phyloP scores from a whole-genome alignment of 2,329 filamentous ascomycete species.

The Chaetothyriales sp. region DNA sequence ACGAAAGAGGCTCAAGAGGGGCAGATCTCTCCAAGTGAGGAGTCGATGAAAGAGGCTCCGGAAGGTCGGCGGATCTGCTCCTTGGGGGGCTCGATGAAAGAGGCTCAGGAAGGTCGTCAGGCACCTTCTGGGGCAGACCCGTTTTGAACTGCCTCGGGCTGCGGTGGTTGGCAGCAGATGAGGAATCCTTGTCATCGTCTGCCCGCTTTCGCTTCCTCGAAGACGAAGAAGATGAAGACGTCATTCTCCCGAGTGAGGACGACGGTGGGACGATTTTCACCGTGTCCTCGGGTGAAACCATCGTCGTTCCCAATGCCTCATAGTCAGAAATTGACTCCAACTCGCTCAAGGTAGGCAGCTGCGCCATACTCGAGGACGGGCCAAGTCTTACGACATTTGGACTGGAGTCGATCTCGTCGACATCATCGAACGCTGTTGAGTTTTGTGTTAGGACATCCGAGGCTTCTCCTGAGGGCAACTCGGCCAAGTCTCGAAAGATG shows the following conservation, averaged over 20 bases:
- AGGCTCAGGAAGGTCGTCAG: slow-evolving; percentile 6
- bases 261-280: slow-evolving; percentile 5
- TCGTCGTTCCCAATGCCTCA: slow-evolving; percentile 26
- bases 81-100: not conserved
- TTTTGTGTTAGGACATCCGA: not conserved
- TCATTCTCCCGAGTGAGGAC: slow-evolving; percentile 26
- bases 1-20: slow-evolving; percentile 20
- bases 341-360: not conserved
- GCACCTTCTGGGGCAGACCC: not conserved
- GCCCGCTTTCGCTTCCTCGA: slow-evolving; percentile 16
- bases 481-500: slow-evolving; percentile 4
- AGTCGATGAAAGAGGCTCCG: slow-evolving; percentile 22
- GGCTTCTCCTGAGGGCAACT: not conserved
- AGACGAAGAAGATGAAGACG: slow-evolving; percentile 27
- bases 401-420: not conserved
- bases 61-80: not conserved
- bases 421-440: not conserved
- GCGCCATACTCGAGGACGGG: slow-evolving; percentile 4
- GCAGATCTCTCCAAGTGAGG: slow-evolving; percentile 24
- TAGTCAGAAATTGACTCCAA: slow-evolving; percentile 6
- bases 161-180: not conserved
- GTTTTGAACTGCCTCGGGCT: not conserved
- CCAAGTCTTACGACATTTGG: not conserved
- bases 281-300: not conserved
- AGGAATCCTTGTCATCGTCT: slow-evolving; percentile 1